A percentile compares a stretch with the other conserved stretches of the same genome.
These are phyloP conservation scores for Blumeria hordei DNA, from an alignment of 2,329 filamentous ascomycete genomes.

Conservation along the genomic window DNA sequence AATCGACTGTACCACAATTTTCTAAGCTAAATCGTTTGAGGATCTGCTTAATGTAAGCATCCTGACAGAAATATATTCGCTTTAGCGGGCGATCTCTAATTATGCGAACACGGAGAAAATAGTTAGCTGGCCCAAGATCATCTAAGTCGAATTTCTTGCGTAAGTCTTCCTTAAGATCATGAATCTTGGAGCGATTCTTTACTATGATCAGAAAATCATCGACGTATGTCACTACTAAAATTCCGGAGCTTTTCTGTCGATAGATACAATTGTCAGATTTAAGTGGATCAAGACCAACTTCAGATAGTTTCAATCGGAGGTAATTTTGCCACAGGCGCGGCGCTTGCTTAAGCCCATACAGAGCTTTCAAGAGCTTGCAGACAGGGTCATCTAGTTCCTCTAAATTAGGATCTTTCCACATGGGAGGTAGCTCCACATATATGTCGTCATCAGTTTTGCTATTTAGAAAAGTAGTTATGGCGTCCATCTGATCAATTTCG, in stretches of 20 bases:
- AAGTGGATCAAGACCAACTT: background rate
- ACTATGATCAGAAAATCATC: background rate
- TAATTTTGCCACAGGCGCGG: background rate
- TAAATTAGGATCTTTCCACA: background rate
- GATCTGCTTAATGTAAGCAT: background rate
- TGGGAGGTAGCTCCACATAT: background rate
- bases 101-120: background rate
- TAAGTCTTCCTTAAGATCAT: background rate
- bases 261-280: background rate
- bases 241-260: background rate
- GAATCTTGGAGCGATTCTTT: background rate
- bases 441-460: background rate
- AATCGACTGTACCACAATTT: background rate
- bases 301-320: background rate
- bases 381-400: background rate
- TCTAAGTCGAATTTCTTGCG: background rate
- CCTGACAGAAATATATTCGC: background rate
- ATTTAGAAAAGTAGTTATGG: background rate
- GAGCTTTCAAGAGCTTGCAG: conserved; percentile 1
- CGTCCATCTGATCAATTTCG: background rate
- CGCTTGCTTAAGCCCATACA: conserved; percentile 1
- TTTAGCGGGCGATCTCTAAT: background rate
- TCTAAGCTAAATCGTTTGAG: background rate
- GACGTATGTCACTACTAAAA: background rate
- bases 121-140: background rate